Evolutionary conservation across 192 early-diverging fungal genomes (phyloP), one percentile per base, ranked within the genome.

Genomic region (Endogone sp.): DNA sequence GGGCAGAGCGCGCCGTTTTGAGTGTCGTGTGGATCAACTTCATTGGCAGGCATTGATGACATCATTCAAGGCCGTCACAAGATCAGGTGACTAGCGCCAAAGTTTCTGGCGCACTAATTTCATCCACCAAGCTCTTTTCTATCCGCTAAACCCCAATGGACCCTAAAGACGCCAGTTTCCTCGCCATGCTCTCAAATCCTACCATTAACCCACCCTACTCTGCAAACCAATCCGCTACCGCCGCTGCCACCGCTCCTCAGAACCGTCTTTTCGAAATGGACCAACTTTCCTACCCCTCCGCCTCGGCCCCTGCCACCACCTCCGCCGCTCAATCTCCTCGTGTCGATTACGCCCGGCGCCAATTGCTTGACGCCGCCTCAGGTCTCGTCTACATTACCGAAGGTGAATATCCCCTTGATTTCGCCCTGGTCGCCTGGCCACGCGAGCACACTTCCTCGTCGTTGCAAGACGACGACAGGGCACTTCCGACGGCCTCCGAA

Each of bases 371-470:
- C 44, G 67, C 56, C 20, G 49, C 67, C 0, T 21, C 29, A 11
- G 67, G 60, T 37, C 31, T 69, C 6, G 59, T 61, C 10, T 69
- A 69, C 59, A 69, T 69, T 60, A 60, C 57, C 29, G 67, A 69
- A 27, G 59, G 56, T 3, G 67, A 69, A 29, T 55, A 67, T 30
- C 65, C 65, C 10, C 56, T 67, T 13, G 59, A n/a, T 2, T 67
- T 67, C 27, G 56, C 56, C 55, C 56, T 59, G 29, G 59, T 67
- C 56, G 29, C 65, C n/a, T 67, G 65, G 37, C 37, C 37, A 16
- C 37, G 37, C 16, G 9, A 1, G 37, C 37, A 11, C 37, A 6
- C 37, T 16, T 49, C 37, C 37, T 16, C 16, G 9, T 49, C 1
- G 37, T 11, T 49, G 9, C 0, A 49, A 16, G 1, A 49, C 37